phyloP scores from a whole-genome alignment of 2,329 filamentous ascomycete species.

The Endocalyx cinctus region DNA sequence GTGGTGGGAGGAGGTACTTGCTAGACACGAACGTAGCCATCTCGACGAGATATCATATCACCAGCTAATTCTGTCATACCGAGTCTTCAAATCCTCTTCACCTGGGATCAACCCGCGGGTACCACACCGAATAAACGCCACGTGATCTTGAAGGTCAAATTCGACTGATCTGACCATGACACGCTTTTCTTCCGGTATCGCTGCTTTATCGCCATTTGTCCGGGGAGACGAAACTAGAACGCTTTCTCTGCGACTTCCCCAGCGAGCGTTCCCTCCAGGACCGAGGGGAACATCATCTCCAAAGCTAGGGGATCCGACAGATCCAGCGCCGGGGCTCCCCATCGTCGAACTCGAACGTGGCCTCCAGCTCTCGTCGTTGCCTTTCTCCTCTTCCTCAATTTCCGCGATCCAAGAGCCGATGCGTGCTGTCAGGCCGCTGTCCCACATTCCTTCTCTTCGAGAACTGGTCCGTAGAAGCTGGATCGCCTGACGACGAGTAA shows the following conservation, averaged over 20 bases:
- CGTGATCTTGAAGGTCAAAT: constrained; percentile 50
- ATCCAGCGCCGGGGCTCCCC: constrained; percentile 18
- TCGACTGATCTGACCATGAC: constrained; percentile 53
- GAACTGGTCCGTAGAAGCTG: constrained; percentile 55
- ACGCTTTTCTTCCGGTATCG: constrained; percentile 48
- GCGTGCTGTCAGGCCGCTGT: constrained; percentile 53
- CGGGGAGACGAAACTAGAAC: constrained; percentile 12
- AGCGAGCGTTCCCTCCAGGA: constrained; percentile 40
- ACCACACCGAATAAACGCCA: constrained; percentile 48
- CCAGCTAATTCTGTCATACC: constrained; percentile 45
- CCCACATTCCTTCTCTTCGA: constrained; percentile 66
- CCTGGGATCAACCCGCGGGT: constrained; percentile 46
- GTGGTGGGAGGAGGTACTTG: no score
- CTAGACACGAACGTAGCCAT: no score
- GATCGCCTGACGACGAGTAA: constrained; percentile 55
- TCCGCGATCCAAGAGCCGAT: constrained; percentile 53
- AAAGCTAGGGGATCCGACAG: constrained; percentile 28
- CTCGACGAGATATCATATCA: no score
- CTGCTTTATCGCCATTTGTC: constrained; percentile 16
- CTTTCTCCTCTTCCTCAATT: constrained; percentile 46
- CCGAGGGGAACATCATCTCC: constrained; percentile 32
- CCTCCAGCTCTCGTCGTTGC: constrained; percentile 16
- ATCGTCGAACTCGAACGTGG: constrained; percentile 26
- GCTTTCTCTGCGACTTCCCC: constrained; percentile 27
- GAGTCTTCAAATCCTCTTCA: constrained; percentile 41